A percentile compares a stretch with the other conserved stretches of the same genome.
Conservation (phyloP, 352 stramenopile genomes). For the Phytophthora litchii region DNA sequence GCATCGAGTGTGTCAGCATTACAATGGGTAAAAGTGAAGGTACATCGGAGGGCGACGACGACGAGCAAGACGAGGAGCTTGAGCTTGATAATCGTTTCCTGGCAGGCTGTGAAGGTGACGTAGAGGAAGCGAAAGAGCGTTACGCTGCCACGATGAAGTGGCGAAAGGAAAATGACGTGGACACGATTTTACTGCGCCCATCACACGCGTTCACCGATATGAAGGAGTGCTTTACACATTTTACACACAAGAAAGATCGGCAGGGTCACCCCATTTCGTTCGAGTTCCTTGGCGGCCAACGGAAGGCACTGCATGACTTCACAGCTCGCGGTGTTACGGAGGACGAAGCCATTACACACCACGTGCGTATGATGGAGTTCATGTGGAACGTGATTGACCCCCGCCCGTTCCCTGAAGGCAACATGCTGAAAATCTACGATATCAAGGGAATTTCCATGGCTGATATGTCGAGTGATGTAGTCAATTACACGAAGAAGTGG, state of each 20-base stretch:
- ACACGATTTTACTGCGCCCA: slow-evolving; percentile 68
- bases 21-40: slow-evolving; percentile 52
- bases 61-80: slow-evolving; percentile 40
- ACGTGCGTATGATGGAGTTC: slow-evolving; percentile 74
- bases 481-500: slow-evolving; percentile 74
- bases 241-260: slow-evolving; percentile 72
- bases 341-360: slow-evolving; percentile 64
- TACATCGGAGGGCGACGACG: slow-evolving; percentile 27
- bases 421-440: slow-evolving; percentile 76
- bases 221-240: slow-evolving; percentile 69
- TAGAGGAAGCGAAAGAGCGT: slow-evolving; percentile 69
- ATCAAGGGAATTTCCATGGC: slow-evolving; percentile 79
- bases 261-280: slow-evolving; percentile 59
- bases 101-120: slow-evolving; percentile 69
- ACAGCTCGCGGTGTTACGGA: slow-evolving; percentile 57
- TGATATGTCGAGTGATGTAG: slow-evolving; percentile 71
- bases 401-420: slow-evolving; percentile 60
- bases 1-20: slow-evolving; percentile 48
- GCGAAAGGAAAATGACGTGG: slow-evolving; percentile 72
- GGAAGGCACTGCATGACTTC: slow-evolving; percentile 66
- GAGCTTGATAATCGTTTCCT: slow-evolving; percentile 67
- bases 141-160: slow-evolving; percentile 66
- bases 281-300: slow-evolving; percentile 67
- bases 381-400: slow-evolving; percentile 73
- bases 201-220: slow-evolving; percentile 62